These are phyloP conservation scores for Acanthamoeba triangularis DNA, from an alignment of 208 protist species.

Conservation along the genomic window DNA sequence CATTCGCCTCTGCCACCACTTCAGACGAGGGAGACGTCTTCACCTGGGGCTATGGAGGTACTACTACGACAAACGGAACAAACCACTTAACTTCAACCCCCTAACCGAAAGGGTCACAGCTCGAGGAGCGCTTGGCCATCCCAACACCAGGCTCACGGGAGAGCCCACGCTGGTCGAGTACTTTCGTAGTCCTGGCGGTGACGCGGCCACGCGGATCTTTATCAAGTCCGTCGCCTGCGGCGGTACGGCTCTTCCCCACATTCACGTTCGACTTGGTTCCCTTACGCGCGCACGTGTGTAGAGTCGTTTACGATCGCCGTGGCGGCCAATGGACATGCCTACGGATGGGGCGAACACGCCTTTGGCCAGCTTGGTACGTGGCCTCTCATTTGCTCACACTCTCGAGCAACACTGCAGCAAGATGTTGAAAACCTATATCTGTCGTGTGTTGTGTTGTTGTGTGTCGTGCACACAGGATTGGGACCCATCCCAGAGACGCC, in stretches of 20 bases:
- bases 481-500: slow-evolving; percentile 21
- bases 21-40: slow-evolving; percentile 36
- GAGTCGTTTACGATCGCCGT: not conserved
- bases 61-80: not conserved
- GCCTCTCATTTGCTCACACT: not conserved
- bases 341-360: not conserved
- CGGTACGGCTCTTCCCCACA: not conserved
- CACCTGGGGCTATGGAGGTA: slow-evolving; percentile 45
- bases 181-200: not conserved
- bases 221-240: slow-evolving; percentile 23
- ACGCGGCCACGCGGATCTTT: not conserved
- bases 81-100: not conserved
- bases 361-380: not conserved
- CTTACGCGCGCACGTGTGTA: not conserved
- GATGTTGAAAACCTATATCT: no score
- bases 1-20: no score
- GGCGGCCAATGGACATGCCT: slow-evolving; percentile 1
- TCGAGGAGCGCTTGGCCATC: not conserved
- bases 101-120: not conserved
- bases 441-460: no score
- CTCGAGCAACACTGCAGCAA: no score
- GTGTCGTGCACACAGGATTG: not conserved
- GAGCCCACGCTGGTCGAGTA: not conserved
- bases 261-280: not conserved
- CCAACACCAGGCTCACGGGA: not conserved